Base-by-base conservation (phyloP, 306 rosid species). In the Pachyrhizus erosus region DNA sequence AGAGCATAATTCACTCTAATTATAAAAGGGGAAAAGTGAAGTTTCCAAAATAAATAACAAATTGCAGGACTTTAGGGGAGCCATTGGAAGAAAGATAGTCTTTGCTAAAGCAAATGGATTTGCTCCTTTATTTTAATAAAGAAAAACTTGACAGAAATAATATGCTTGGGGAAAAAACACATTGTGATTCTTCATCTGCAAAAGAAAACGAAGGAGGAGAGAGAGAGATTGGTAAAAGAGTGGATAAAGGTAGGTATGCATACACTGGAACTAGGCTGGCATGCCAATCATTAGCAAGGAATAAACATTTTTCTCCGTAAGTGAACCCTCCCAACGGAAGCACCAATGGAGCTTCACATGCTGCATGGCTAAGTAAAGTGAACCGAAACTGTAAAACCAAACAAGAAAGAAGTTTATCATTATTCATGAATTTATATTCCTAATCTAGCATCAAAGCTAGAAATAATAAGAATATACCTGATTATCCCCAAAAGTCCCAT, bases 301-400 rank as follows among this genome's bases (percentile, higher is more conserved):
- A 94, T 43, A 92, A 33, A 77, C 91, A 88, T 54, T 87, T 89
- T 82, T 94, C 96, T 39, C 98, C 98, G 11, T 88, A 92, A 70
- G 87, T 89, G 87, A 62, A 91, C 14, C 98, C 98, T 84, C 97
- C 97, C 85, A 94, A 77, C 70, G 94, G 91, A 89, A 94, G 97
- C 85, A 89, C 94, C 82, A 94, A 80, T 17, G 98, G 98, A 18
- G 97, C 98, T 84, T 94, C 98, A 88, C 97, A 92, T 20, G 97
- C 98, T 86, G 98, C 97, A 86, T 92, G 88, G 89, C 89, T 84
- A 88, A 94, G 96, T 80, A 94, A 94, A 91, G 98, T 86, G 97
- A 89, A 94, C 96, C 98, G 91, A 87, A 87, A 92, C 98, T 94
- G 96, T 87, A 90, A 86, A 92, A 87, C 86, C 89, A 91, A 88